These are phyloP conservation scores for Myxozyma monticola DNA, from an alignment of 805 yeast genomes.

Conservation along the genomic window DNA sequence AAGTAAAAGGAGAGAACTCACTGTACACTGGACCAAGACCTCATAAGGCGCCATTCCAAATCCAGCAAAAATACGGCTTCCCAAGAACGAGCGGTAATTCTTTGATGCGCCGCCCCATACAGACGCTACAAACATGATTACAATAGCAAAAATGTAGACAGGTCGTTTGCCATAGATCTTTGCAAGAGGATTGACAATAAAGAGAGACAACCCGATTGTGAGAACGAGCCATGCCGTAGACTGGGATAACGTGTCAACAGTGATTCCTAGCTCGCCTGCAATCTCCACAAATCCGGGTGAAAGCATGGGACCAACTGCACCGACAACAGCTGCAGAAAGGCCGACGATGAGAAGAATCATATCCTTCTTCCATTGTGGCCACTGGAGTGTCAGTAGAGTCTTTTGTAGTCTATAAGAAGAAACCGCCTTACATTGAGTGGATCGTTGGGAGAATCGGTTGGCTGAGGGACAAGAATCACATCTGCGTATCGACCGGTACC, in stretches of 20 bases:
- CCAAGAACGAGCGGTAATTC: conserved; percentile 53
- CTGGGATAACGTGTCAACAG: neutral
- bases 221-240: conserved; percentile 4
- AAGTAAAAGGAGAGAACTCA: too few relatives aligned
- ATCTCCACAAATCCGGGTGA: conserved; percentile 2
- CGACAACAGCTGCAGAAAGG: conserved; percentile 5
- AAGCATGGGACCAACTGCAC: conserved; percentile 8
- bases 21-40: conserved; percentile 58
- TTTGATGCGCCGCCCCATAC: conserved; percentile 56
- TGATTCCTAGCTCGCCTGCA: conserved; percentile 1
- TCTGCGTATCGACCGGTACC: conserved; percentile 43
- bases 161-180: conserved; percentile 58
- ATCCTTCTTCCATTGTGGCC: conserved; percentile 10
- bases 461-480: conserved; percentile 61
- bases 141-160: conserved; percentile 52
- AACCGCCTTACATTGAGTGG: conserved; percentile 48
- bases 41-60: conserved; percentile 63
- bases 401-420: neutral
- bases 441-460: conserved; percentile 66
- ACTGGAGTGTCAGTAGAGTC: neutral
- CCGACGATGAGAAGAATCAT: conserved; percentile 4
- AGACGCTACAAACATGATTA: conserved; percentile 52
- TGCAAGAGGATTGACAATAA: conserved; percentile 59
- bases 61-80: conserved; percentile 59
- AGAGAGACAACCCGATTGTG: conserved; percentile 16